A percentile compares a stretch with the other conserved stretches of the same genome.
Conservation (phyloP, 768 basidiomycete species). For the Russula griseocarnosa region DNA sequence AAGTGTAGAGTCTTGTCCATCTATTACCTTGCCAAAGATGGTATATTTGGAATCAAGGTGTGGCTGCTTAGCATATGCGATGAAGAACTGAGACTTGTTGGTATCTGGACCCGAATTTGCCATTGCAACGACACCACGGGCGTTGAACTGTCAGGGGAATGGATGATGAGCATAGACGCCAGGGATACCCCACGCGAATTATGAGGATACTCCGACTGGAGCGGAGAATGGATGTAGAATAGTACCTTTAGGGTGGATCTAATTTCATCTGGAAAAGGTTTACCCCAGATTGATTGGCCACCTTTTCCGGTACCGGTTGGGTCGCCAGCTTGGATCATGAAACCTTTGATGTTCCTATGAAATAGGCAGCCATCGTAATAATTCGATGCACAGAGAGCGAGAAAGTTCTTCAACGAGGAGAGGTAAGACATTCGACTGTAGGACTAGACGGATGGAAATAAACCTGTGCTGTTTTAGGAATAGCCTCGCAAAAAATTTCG, state of each 20-base stretch:
- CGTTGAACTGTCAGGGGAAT: slow-evolving; percentile 68
- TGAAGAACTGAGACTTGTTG: slow-evolving; percentile 90
- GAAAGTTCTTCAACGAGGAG: slow-evolving; percentile 74
- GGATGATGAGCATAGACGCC: slow-evolving; percentile 10
- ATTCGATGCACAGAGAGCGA: slow-evolving; percentile 87
- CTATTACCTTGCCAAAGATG: slow-evolving; percentile 97
- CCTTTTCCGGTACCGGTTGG: slow-evolving; percentile 90
- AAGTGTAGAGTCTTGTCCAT: slow-evolving; percentile 89
- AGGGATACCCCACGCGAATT: background rate
- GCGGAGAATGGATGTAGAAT: slow-evolving; percentile 23
- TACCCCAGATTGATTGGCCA: slow-evolving; percentile 95
- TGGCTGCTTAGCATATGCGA: slow-evolving; percentile 87
- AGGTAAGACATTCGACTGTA: background rate
- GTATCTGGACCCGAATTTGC: slow-evolving; percentile 93
- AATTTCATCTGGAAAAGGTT: slow-evolving; percentile 87
- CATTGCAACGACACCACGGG: slow-evolving; percentile 94
- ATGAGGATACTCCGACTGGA: slow-evolving; percentile 8
- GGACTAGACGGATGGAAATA: slow-evolving; percentile 19
- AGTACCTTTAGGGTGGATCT: slow-evolving; percentile 87
- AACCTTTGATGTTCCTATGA: slow-evolving; percentile 92
- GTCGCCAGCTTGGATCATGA: slow-evolving; percentile 95
- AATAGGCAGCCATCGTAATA: slow-evolving; percentile 83
- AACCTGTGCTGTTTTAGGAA: slow-evolving; percentile 93
- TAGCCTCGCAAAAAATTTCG: slow-evolving; percentile 95
- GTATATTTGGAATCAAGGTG: slow-evolving; percentile 94